Conservation (phyloP, 2,329 filamentous ascomycete species). For the Reticulascus tulasneorum region DNA sequence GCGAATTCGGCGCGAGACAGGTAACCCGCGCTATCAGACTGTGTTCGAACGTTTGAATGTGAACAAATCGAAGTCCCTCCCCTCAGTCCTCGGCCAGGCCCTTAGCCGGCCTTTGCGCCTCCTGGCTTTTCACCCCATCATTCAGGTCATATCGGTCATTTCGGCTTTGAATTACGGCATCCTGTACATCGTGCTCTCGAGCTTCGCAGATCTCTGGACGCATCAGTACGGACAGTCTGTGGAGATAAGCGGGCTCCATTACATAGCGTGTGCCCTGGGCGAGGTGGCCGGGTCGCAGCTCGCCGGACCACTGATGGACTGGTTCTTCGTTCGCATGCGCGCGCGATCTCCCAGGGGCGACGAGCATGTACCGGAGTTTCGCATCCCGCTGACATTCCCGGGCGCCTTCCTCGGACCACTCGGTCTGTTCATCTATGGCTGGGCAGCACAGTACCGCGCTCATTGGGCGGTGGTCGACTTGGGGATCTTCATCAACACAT, state of each 20-base stretch:
- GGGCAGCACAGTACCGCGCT: conserved; percentile 31
- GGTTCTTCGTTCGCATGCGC: conserved; percentile 21
- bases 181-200: conserved; percentile 61
- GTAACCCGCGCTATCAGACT: conserved; percentile 26
- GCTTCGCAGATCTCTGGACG: conserved; percentile 57
- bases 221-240: conserved; percentile 49
- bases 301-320: conserved; percentile 39
- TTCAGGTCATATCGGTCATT: conserved; percentile 52
- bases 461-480: conserved; percentile 36
- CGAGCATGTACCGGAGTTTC: conserved; percentile 50
- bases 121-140: conserved; percentile 55
- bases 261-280: conserved; percentile 59
- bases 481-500: conserved; percentile 26
- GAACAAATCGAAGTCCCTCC: conserved; percentile 20
- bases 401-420: conserved; percentile 39
- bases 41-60: conserved; percentile 31
- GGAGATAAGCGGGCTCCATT: conserved; percentile 60
- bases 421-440: conserved; percentile 39
- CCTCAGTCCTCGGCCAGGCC: conserved; percentile 25
- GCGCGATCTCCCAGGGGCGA: conserved; percentile 7
- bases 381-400: conserved; percentile 32
- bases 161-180: conserved; percentile 58
- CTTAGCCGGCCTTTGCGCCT: conserved; percentile 53
- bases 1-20: conserved; percentile 26
- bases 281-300: conserved; percentile 54